A percentile compares a stretch with the other conserved stretches of the same genome.
These are phyloP conservation scores for Paspalum vaginatum DNA, from an alignment of 176 grass and related monocot species.

Conservation along the genomic window DNA sequence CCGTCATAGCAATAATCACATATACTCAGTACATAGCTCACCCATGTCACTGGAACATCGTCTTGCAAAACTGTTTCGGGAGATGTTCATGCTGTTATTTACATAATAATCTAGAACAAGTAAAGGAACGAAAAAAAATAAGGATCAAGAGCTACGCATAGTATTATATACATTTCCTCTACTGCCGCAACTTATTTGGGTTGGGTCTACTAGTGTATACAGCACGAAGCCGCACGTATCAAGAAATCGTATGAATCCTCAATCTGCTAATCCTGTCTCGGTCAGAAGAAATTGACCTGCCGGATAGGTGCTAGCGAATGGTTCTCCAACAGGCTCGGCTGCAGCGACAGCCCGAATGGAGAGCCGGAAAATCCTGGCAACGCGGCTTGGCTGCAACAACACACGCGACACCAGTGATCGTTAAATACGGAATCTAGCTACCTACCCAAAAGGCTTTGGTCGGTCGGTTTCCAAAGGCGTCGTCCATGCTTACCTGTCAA, in stretches of 20 bases:
- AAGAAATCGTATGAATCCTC: constrained; percentile 25
- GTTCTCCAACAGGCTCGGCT: constrained; percentile 60
- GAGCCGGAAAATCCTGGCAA: constrained; percentile 47
- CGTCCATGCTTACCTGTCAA: constrained; percentile 47
- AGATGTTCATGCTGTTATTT: constrained; percentile 29
- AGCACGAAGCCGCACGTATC: constrained; percentile 20
- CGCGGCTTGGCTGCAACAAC: constrained; percentile 51
- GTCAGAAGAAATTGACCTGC: constrained; percentile 72
- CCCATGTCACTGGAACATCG: background rate
- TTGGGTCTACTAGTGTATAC: constrained; percentile 5
- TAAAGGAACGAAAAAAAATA: background rate
- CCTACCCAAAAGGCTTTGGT: too few relatives aligned
- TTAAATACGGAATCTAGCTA: background rate
- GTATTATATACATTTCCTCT: constrained; percentile 53
- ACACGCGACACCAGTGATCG: background rate
- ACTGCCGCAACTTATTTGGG: constrained; percentile 43
- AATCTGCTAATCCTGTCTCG: constrained; percentile 38
- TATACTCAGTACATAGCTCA: background rate
- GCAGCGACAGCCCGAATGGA: constrained; percentile 47
- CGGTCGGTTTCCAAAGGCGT: background rate
- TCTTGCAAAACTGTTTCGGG: constrained; percentile 41
- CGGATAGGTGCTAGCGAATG: constrained; percentile 61
- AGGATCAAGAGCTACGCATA: background rate
- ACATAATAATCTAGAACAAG: background rate
- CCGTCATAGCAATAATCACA: background rate